Evolutionary conservation across 768 basidiomycete species (phyloP).

Genomic region (Leccinum arenicola): DNA sequence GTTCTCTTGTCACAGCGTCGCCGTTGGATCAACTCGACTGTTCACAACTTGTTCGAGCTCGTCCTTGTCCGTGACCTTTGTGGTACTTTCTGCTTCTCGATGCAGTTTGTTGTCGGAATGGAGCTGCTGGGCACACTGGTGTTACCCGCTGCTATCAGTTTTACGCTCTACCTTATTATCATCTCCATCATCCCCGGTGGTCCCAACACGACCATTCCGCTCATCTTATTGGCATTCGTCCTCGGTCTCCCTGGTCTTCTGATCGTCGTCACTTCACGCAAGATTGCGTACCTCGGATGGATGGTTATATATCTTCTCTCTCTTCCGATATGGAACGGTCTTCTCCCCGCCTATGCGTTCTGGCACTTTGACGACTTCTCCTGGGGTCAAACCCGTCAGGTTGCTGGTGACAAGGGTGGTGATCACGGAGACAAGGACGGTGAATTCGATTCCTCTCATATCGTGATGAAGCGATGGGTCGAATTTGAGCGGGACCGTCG

Average conservation of each 20-base stretch:
- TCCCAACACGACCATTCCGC: constrained; percentile 79
- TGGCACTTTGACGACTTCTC: constrained; percentile 99
- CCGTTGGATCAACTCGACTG: constrained; percentile 99
- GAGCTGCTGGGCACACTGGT: constrained; percentile 96
- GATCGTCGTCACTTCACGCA: constrained; percentile 94
- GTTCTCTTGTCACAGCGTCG: constrained; percentile 94
- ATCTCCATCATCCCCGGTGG: constrained; percentile 80
- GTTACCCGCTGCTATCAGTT: constrained; percentile 94
- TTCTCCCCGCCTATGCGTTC: constrained; percentile 94
- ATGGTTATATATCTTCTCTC: constrained; percentile 93
- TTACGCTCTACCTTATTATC: constrained; percentile 93
- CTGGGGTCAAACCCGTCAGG: constrained; percentile 91
- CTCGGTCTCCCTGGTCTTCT: constrained; percentile 94
- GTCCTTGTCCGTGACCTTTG: constrained; percentile 96
- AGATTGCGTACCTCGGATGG: constrained; percentile 94
- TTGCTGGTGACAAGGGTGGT: constrained; percentile 68
- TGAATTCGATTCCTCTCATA: constrained; percentile 93
- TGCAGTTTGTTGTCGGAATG: constrained; percentile 99
- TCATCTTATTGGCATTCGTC: constrained; percentile 89
- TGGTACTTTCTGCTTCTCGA: constrained; percentile 99
- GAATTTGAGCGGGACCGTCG: constrained; percentile 96
- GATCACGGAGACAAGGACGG: constrained; percentile 93
- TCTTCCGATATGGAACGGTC: constrained; percentile 95
- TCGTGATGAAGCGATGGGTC: constrained; percentile 99
- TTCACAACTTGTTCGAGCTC: constrained; percentile 96